Evolutionary conservation across 768 basidiomycete species (phyloP).

Genomic region (Dictyophora rubrovolvata): DNA sequence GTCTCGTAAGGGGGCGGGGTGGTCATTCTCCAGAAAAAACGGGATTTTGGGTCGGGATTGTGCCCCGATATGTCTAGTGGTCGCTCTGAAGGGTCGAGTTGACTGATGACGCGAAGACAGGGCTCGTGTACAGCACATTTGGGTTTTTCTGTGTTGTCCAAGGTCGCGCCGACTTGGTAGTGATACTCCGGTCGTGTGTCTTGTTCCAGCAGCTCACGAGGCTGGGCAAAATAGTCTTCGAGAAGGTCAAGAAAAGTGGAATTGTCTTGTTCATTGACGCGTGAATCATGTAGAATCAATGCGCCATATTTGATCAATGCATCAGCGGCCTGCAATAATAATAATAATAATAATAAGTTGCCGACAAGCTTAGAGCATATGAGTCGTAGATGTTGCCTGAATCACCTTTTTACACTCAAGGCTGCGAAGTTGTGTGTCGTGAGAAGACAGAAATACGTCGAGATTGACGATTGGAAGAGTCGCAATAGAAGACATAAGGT

Average conservation of each 20-base stretch:
- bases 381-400: neutral
- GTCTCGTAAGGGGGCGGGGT: slow-evolving; percentile 68
- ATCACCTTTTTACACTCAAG: slow-evolving; percentile 59
- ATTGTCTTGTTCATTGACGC: slow-evolving; percentile 79
- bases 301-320: slow-evolving; percentile 81
- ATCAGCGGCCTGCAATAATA: slow-evolving; percentile 53
- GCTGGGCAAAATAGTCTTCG: slow-evolving; percentile 88
- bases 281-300: slow-evolving; percentile 73
- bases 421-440: slow-evolving; percentile 25
- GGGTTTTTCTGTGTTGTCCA: slow-evolving; percentile 94
- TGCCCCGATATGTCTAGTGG: slow-evolving; percentile 78
- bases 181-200: slow-evolving; percentile 81
- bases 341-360: slow-evolving; percentile 6
- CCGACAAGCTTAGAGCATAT: neutral
- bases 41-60: slow-evolving; percentile 86
- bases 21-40: slow-evolving; percentile 87
- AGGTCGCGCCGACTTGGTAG: slow-evolving; percentile 89
- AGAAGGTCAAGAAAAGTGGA: slow-evolving; percentile 73
- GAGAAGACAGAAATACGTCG: slow-evolving; percentile 57
- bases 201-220: slow-evolving; percentile 44
- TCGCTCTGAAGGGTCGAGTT: slow-evolving; percentile 65
- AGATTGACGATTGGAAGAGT: slow-evolving; percentile 70
- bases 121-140: slow-evolving; percentile 77
- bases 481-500: slow-evolving; percentile 14
- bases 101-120: slow-evolving; percentile 70